Evolutionary conservation across 192 early-diverging fungal species (phyloP), one percentile per base, ranked within the genome.

Genomic region (Dissophora ornata): DNA sequence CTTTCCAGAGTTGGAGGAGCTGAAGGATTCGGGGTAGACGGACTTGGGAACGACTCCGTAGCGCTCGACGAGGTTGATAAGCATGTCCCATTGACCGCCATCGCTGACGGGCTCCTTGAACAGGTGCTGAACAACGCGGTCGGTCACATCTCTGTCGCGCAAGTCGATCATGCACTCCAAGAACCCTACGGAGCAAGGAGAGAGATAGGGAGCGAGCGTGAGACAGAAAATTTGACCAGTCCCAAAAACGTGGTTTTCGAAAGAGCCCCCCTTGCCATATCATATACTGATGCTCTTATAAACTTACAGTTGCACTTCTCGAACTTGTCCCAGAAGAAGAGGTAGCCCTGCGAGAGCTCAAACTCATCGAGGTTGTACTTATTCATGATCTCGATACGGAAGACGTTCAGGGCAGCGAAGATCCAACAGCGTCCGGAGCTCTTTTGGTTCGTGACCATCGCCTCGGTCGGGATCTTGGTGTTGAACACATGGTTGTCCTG

Each of bases 61-160:
- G 61, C 92, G 91, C 53, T 89, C 82, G 28, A 94, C 82, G 13
- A 94, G 67, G 50, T 90, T 90, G 62, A 94, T 83, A 47, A 91
- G 85, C 92, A 93, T 92, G 53, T 91, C 90, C 86, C 88, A 94
- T 73, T 91, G 90, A 7, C 92, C 92, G 25, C 92, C 90, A 48
- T 92, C 92, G 36, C 67, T 80, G 30, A 92, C 68, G n/a, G 92
- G 91, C 22, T 81, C 81, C 44, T 81, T 81, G 25, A 94, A 79
- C 56, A 94, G 58, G 54, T 87, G 90, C 77, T 92, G 89, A 29
- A 94, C 82, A 8, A 90, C 83, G 30, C 90, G 88, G 32, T 87
- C 87, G 45, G 88, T 83, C 18, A 92, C 71, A 24, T 90, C 84
- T 49, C 82, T 68, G 36, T 90, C 85, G 19, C 82, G 81, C 28